Conservation (phyloP, 176 grass and related monocot species). For the Pharus latifolius region DNA sequence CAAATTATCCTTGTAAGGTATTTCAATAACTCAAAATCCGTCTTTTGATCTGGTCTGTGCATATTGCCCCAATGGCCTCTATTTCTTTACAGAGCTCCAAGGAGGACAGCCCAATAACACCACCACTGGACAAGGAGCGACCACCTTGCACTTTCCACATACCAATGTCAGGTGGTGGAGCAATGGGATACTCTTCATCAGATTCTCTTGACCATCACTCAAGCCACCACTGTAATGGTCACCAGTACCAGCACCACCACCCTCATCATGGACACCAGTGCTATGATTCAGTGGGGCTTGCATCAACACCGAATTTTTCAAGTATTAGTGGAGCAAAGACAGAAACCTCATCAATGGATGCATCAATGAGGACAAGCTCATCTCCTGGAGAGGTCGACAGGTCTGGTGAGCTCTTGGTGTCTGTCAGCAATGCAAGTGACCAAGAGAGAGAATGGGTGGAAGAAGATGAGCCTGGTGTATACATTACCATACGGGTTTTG, state of each 20-base stretch:
- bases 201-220: constrained; percentile 69
- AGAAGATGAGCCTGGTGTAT: constrained; percentile 92
- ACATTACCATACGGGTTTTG: constrained; percentile 82
- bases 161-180: constrained; percentile 35
- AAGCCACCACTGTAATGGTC: constrained; percentile 11
- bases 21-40: neutral
- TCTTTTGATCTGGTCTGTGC: neutral
- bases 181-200: constrained; percentile 68
- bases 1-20: neutral
- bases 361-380: constrained; percentile 71
- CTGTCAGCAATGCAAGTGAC: constrained; percentile 83
- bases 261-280: constrained; percentile 31
- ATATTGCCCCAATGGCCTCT: neutral
- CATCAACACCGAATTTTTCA: constrained; percentile 78
- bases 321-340: constrained; percentile 89
- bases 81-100: constrained; percentile 53
- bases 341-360: constrained; percentile 58
- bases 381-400: constrained; percentile 65
- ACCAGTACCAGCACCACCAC: constrained; percentile 17
- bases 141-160: constrained; percentile 47
- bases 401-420: constrained; percentile 64
- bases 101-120: constrained; percentile 68
- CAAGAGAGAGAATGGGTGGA: constrained; percentile 93
- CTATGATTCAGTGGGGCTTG: constrained; percentile 39
- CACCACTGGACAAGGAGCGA: constrained; percentile 67